Percentiles rank a stretch among this genome's conserved stretches.
Evolutionary conservation across 2,329 filamentous ascomycete species (phyloP).

Genomic region (Ilyonectria robusta): DNA sequence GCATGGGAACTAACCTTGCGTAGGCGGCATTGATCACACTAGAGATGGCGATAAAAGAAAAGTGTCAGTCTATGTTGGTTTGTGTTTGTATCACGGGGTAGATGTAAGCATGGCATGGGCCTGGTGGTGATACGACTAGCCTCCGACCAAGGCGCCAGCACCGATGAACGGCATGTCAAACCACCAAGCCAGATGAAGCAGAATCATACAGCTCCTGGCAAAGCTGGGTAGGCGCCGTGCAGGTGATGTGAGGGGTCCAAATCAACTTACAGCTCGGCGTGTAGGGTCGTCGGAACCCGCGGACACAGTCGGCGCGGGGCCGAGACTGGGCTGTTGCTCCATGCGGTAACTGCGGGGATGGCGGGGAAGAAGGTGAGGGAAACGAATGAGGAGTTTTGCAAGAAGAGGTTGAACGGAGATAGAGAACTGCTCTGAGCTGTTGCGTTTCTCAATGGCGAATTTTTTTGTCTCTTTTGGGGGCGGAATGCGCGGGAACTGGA

Average conservation of each 20-base stretch:
- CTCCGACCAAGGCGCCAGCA: background rate
- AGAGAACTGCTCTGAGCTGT: background rate
- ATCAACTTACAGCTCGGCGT: slow-evolving; percentile 55
- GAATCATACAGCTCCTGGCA: background rate
- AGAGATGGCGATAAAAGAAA: slow-evolving; percentile 11
- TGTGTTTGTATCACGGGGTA: background rate
- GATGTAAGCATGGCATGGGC: slow-evolving; percentile 14
- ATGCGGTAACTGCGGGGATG: slow-evolving; percentile 22
- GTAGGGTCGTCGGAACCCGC: slow-evolving; percentile 55
- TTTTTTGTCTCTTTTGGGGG: background rate
- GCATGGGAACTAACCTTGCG: slow-evolving; percentile 54
- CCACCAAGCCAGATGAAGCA: background rate
- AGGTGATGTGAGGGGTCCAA: background rate
- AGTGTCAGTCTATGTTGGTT: background rate
- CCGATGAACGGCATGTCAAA: background rate
- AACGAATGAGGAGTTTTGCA: background rate
- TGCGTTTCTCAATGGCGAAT: background rate
- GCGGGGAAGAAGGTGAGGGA: background rate
- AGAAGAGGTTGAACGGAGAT: background rate
- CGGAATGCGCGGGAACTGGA: background rate
- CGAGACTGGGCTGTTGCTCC: slow-evolving; percentile 37
- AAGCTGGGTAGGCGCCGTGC: slow-evolving; percentile 20
- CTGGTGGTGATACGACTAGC: background rate
- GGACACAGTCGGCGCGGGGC: slow-evolving; percentile 37
- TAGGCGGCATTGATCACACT: slow-evolving; percentile 63